Conservation (phyloP, 2,329 filamentous ascomycete genomes). For the Lizonia empirigonia region DNA sequence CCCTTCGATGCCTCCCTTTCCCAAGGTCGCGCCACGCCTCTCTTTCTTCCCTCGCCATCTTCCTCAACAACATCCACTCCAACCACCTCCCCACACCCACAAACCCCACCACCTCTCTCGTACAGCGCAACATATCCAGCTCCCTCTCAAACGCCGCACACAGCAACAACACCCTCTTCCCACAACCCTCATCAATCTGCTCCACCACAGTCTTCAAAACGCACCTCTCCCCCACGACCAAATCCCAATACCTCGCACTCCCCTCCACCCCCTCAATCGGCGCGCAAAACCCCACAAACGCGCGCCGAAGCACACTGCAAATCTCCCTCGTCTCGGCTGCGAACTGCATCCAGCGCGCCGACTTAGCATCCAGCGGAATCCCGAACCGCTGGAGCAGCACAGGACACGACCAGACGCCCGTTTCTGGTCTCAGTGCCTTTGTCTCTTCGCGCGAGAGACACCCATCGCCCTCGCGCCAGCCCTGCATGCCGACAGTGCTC, state of each 20-base stretch:
- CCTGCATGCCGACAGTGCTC: background rate
- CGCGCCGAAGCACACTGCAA: background rate
- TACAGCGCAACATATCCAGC: background rate
- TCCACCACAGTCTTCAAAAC: background rate
- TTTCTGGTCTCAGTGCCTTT: background rate
- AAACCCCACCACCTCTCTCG: background rate
- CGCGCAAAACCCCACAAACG: background rate
- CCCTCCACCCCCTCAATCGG: background rate
- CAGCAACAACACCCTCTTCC: background rate
- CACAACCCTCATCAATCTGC: background rate
- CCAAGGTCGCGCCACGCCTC: background rate
- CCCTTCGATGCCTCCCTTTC: background rate
- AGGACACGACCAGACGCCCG: slow-evolving; percentile 3
- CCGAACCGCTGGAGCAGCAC: slow-evolving; percentile 1
- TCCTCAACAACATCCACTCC: background rate
- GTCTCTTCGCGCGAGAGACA: background rate
- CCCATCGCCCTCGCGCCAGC: background rate
- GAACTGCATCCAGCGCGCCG: background rate
- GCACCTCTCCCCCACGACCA: background rate
- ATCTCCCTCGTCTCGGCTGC: background rate
- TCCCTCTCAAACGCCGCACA: background rate
- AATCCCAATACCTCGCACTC: background rate
- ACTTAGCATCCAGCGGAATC: background rate
- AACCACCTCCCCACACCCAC: background rate
- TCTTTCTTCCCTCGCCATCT: background rate